phyloP scores from a whole-genome alignment of 768 basidiomycete genomes.

The Tylopilus cervinicoccineus region DNA sequence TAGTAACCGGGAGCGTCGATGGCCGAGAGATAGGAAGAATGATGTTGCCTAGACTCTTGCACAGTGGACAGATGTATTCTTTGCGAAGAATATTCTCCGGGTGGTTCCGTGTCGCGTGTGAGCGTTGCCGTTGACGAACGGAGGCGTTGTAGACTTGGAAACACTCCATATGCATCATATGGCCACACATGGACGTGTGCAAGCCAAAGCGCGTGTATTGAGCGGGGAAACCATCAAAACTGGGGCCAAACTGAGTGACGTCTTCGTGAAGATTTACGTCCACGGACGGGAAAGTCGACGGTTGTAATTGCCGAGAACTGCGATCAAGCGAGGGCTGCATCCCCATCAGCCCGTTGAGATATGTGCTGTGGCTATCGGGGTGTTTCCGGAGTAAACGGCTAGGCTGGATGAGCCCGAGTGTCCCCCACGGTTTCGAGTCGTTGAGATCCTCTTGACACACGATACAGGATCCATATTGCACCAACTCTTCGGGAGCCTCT shows the following conservation, averaged over 20 bases:
- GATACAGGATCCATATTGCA: slow-evolving; percentile 89
- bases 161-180: slow-evolving; percentile 96
- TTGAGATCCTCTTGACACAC: slow-evolving; percentile 96
- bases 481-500: slow-evolving; percentile 41
- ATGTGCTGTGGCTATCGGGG: slow-evolving; percentile 55
- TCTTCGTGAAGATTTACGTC: slow-evolving; percentile 24
- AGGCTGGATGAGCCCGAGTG: slow-evolving; percentile 82
- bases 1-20: slow-evolving; percentile 41
- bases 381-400: slow-evolving; percentile 79
- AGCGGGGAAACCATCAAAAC: slow-evolving; percentile 72
- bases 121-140: slow-evolving; percentile 80
- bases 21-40: slow-evolving; percentile 77
- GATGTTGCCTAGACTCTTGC: slow-evolving; percentile 94
- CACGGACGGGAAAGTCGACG: slow-evolving; percentile 34
- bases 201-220: slow-evolving; percentile 80
- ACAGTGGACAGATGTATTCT: slow-evolving; percentile 95
- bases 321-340: slow-evolving; percentile 67
- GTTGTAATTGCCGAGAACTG: slow-evolving; percentile 19
- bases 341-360: slow-evolving; percentile 71
- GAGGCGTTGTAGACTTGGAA: slow-evolving; percentile 88
- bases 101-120: slow-evolving; percentile 88
- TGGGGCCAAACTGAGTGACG: slow-evolving; percentile 43
- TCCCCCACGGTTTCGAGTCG: slow-evolving; percentile 69
- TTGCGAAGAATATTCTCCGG: slow-evolving; percentile 92
- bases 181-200: slow-evolving; percentile 85